A percentile compares a stretch with the other conserved stretches of the same genome.
Evolutionary conservation across 768 basidiomycete genomes (phyloP).

Genomic region (Hirschioporus abietinus): DNA sequence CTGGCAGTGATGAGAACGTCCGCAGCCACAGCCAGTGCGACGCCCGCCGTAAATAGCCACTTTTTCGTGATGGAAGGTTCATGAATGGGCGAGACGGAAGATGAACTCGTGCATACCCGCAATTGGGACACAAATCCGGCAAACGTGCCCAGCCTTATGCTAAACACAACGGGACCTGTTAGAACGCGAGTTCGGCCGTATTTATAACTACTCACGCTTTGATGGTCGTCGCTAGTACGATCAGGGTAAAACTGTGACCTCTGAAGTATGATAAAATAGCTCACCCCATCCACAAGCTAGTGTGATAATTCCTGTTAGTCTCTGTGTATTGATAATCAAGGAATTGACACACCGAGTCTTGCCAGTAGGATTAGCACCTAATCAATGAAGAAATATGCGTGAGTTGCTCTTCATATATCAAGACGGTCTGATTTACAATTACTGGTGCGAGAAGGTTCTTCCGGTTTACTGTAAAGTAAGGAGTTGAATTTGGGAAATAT

Average conservation of each 20-base stretch:
- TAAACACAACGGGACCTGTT: not conserved
- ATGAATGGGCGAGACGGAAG: not conserved
- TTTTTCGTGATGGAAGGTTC: not conserved
- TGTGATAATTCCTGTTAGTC: not conserved
- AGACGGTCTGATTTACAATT: not conserved
- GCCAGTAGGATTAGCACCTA: not conserved
- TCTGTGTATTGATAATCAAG: too few species aligned
- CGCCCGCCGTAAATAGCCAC: not conserved
- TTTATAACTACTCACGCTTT: not conserved
- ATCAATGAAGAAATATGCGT: not conserved
- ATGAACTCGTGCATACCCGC: not conserved
- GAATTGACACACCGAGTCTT: not conserved
- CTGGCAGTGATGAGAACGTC: not conserved
- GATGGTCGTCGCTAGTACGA: not conserved
- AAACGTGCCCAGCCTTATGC: not conserved
- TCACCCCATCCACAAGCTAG: not conserved
- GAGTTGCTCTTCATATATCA: not conserved
- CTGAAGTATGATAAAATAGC: not conserved
- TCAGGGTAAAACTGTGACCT: not conserved
- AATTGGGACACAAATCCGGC: not conserved
- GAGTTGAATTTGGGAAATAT: not conserved
- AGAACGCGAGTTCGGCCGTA: not conserved
- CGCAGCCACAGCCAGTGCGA: not conserved
- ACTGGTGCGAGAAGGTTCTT: not conserved
- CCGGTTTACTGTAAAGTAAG: not conserved